phyloP scores from a whole-genome alignment of 176 grass and related monocot species.

The Areca catechu region DNA sequence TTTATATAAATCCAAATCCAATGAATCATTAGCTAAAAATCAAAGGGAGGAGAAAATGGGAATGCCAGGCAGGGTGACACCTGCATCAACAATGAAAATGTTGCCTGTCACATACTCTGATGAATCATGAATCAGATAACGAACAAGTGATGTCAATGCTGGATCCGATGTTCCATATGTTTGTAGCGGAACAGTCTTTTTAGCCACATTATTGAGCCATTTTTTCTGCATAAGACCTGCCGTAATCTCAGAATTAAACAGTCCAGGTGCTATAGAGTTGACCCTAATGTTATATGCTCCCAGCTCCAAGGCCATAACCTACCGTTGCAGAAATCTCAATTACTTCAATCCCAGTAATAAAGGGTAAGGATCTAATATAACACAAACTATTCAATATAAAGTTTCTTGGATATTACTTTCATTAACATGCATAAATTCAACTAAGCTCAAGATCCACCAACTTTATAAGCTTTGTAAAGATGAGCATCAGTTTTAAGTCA shows the following conservation, averaged over 20 bases:
- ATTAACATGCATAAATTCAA: no score
- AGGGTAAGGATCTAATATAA: no score
- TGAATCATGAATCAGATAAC: slow-evolving; percentile 32
- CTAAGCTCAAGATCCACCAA: no score
- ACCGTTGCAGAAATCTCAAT: neutral
- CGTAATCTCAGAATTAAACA: slow-evolving; percentile 43
- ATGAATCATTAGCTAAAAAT: neutral
- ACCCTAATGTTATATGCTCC: slow-evolving; percentile 26
- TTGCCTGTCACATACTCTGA: slow-evolving; percentile 41
- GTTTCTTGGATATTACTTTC: no score
- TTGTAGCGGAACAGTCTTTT: slow-evolving; percentile 28
- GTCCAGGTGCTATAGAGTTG: slow-evolving; percentile 33
- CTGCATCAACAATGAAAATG: slow-evolving; percentile 30
- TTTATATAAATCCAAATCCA: no score
- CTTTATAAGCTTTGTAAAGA: no score
- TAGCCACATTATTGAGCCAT: slow-evolving; percentile 22
- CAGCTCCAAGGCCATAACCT: slow-evolving; percentile 42
- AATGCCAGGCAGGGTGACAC: slow-evolving; percentile 25
- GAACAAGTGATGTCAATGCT: slow-evolving; percentile 34
- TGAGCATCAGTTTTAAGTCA: no score
- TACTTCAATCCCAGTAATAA: no score
- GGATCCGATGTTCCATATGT: slow-evolving; percentile 25
- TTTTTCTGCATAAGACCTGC: slow-evolving; percentile 15
- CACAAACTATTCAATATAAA: no score
- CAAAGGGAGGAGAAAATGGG: slow-evolving; percentile 37